phyloP scores from a whole-genome alignment of 305 asterid species.

The Fraxinus baroniana region DNA sequence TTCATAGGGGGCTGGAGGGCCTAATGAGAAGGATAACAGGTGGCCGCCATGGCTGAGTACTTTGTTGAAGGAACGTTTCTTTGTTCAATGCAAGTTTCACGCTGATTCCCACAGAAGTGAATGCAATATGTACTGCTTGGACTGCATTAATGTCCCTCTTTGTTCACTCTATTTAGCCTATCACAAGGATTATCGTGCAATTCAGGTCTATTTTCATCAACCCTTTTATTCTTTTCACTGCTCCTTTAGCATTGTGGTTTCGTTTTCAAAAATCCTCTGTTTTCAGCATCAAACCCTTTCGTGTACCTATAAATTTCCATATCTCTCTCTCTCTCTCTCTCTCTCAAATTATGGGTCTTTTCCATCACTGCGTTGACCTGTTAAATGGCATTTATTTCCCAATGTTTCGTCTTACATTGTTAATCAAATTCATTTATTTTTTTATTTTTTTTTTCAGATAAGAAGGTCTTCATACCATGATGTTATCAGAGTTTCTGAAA shows the following conservation, averaged over 20 bases:
- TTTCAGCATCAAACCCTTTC: background rate
- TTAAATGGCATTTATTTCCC: background rate
- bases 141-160: conserved; percentile 72
- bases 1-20: conserved; percentile 54
- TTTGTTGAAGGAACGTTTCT: conserved; percentile 62
- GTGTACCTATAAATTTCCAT: background rate
- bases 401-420: background rate
- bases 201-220: conserved; percentile 53
- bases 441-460: conserved; percentile 43
- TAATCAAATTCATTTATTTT: no score
- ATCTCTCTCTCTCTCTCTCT: background rate
- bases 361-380: conserved; percentile 25
- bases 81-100: conserved; percentile 71
- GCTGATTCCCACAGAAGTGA: conserved; percentile 83
- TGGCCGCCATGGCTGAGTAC: conserved; percentile 95
- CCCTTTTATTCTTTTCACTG: background rate
- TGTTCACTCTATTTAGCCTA: conserved; percentile 69
- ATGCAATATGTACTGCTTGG: conserved; percentile 93
- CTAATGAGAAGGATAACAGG: conserved; percentile 59
- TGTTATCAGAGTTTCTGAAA: conserved; percentile 79
- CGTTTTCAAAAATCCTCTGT: background rate
- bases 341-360: background rate
- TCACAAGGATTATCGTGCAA: conserved; percentile 81
- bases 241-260: conserved; percentile 20
- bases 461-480: conserved; percentile 96